Base-by-base conservation (phyloP, 129 eudicot species). In the Pittosporum tobira region DNA sequence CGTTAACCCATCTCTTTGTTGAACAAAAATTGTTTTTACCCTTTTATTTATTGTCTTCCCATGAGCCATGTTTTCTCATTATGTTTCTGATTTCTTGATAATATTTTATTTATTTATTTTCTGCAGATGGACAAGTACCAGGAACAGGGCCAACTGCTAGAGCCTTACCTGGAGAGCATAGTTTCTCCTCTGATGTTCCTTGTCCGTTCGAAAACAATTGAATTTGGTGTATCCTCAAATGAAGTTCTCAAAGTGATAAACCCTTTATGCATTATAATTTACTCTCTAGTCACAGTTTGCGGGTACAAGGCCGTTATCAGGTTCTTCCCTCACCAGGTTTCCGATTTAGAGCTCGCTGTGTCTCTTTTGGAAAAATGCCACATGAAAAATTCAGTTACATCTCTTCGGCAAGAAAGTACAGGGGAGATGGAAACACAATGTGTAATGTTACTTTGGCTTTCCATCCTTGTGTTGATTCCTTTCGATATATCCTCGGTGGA, bases 341-440 rank as follows among this genome's bases (percentile, higher is more conserved):
- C 98, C 61, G 98, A 91, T 76, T 56, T 91, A 68, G 98, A 91
- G 66, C 89, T 90, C 43, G 98, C 98, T 1, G 94, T 91, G 48
- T 78, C 83, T 27, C 88, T 91, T 60, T 60, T 91, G 68, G 98
- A 91, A 67, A 91, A 83, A 73, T 83, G 89, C 71, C 90, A 87
- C 48, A 65, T 65, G 31, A 55, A 73, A 48, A 71, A 73, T 67
- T 59, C 79, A 69, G 80, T 47, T 38, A 77, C 96, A 24, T 71
- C 90, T 25, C 38, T 86, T 66, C 69, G 96, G 63, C 90, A 91
- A 76, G 98, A 91, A 75, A 91, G 96, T 73, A 86, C 98, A 0
- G 98, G 98, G 57, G 98, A 83, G 66, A 91, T 91, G 98, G 98
- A 91, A 79, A 82, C 94, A 56, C 83, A 91, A 67, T 91, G 96